phyloP scores from a whole-genome alignment of 2,329 filamentous ascomycete species.

The Spiromastix sp. region DNA sequence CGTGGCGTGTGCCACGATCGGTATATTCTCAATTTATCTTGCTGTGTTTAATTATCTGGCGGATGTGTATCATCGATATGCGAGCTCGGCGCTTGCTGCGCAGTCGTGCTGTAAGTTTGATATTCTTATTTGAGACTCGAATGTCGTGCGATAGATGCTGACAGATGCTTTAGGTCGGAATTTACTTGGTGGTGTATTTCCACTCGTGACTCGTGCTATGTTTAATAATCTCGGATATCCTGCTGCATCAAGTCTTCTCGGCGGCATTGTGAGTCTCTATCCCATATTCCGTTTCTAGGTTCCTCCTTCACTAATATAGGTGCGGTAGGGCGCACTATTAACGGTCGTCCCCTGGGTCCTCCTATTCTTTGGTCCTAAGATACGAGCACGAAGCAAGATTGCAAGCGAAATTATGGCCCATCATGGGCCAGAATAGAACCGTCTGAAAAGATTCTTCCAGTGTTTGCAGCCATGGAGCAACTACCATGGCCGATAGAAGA shows the following conservation, averaged over 20 bases:
- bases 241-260: constrained; percentile 63
- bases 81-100: constrained; percentile 74
- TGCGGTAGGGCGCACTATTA: constrained; percentile 41
- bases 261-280: constrained; percentile 49
- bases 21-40: constrained; percentile 78
- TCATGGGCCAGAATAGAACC: too few species aligned
- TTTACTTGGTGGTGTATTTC: constrained; percentile 69
- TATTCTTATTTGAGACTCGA: not conserved
- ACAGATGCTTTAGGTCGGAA: constrained; percentile 63
- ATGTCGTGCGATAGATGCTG: too few species aligned
- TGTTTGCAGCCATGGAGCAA: too few species aligned
- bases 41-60: constrained; percentile 89
- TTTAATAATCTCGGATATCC: constrained; percentile 62
- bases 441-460: too few species aligned
- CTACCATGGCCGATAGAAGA: too few species aligned
- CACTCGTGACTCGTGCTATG: constrained; percentile 62
- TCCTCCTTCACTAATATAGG: not conserved
- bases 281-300: not conserved
- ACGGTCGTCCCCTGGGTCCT: constrained; percentile 83
- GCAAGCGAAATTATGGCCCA: constrained; percentile 57
- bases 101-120: constrained; percentile 59
- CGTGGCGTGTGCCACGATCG: constrained; percentile 65
- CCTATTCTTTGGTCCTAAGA: constrained; percentile 65
- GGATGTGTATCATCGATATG: constrained; percentile 76
- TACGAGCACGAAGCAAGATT: constrained; percentile 66